Conservation (phyloP, 208 protist genomes). For the Leptomonas pyrrhocoris region DNA sequence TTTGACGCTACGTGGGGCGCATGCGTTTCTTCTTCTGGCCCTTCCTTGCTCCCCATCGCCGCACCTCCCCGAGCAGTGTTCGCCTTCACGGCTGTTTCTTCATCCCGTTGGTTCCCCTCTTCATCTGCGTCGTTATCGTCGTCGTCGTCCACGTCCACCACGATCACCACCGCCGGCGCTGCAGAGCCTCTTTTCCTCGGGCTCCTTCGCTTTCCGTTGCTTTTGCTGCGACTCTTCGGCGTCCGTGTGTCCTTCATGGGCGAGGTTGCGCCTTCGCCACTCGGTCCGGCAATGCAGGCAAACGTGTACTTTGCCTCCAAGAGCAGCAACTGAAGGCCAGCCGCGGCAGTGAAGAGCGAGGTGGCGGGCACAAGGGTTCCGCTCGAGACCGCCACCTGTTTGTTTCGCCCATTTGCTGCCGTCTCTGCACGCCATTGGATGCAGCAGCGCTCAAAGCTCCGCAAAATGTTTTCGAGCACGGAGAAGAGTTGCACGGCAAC, state of each 20-base stretch:
- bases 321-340: constrained; percentile 3
- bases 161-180: neutral
- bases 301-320: constrained; percentile 17
- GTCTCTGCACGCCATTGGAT: neutral
- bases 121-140: neutral
- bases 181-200: constrained; percentile 1
- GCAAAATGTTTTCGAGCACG: constrained; percentile 1
- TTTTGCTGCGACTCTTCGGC: constrained; percentile 1
- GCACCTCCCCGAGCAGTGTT: neutral
- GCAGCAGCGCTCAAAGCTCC: neutral
- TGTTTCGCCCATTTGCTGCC: neutral
- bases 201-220: neutral
- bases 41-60: neutral
- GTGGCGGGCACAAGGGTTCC: neutral
- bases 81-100: neutral
- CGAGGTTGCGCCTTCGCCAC: neutral
- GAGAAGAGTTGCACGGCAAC: constrained; percentile 15
- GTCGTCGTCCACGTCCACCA: constrained; percentile 24
- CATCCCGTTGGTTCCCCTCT: neutral
- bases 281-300: constrained; percentile 5
- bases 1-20: neutral
- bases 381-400: neutral
- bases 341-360: neutral
- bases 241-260: neutral
- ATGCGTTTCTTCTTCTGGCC: neutral